Evolutionary conservation across 805 yeast species (phyloP).

Genomic region (Vanderwaltozyma verrucispora): DNA sequence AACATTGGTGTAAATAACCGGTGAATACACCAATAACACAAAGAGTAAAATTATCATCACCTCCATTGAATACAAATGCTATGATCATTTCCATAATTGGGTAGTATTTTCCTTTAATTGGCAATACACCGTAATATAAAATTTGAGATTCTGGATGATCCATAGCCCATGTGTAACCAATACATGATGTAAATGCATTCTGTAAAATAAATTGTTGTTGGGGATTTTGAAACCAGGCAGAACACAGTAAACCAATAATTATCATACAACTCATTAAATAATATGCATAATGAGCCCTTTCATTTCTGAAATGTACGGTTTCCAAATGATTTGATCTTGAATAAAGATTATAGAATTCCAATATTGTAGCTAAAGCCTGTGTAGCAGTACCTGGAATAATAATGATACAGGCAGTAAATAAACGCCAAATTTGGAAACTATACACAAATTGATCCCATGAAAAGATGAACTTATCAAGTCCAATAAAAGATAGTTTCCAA

Average conservation of each 20-base stretch:
- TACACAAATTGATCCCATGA: slow-evolving; percentile 10
- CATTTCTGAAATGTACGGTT: slow-evolving; percentile 12
- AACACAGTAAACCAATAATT: slow-evolving; percentile 5
- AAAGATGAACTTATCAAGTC: slow-evolving; percentile 7
- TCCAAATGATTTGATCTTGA: slow-evolving; percentile 22
- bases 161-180: slow-evolving; percentile 55
- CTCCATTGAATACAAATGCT: slow-evolving; percentile 37
- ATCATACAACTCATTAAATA: slow-evolving; percentile 17
- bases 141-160: slow-evolving; percentile 29
- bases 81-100: slow-evolving; percentile 31
- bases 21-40: slow-evolving; percentile 42
- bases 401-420: slow-evolving; percentile 19
- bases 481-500: slow-evolving; percentile 3
- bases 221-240: slow-evolving; percentile 7
- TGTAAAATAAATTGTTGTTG: slow-evolving; percentile 11
- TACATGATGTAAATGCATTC: slow-evolving; percentile 19
- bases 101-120: slow-evolving; percentile 45
- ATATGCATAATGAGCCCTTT: slow-evolving; percentile 17
- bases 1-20: slow-evolving; percentile 51
- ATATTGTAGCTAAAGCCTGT: slow-evolving; percentile 2
- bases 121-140: slow-evolving; percentile 44
- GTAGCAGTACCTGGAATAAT: slow-evolving; percentile 4
- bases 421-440: slow-evolving; percentile 23
- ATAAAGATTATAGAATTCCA: slow-evolving; percentile 21
- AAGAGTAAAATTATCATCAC: slow-evolving; percentile 32